Base-by-base conservation (phyloP, 345 rosid species). In the Eucalyptus guilfoylei region DNA sequence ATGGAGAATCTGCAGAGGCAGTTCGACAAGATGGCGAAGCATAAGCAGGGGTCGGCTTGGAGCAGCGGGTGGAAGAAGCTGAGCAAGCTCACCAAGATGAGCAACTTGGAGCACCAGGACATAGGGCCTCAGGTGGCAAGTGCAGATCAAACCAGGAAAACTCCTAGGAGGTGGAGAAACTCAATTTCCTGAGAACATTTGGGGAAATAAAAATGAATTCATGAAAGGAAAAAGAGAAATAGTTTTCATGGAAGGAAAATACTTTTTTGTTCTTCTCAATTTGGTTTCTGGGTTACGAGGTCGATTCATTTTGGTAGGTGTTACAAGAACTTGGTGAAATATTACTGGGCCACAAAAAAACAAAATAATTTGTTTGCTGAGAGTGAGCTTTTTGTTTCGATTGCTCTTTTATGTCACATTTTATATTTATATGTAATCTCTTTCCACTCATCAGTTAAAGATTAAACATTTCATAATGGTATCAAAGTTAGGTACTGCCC, bases 101-200 rank as follows among this genome's bases (percentile, higher is more conserved):
- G 91, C 67, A 81, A 67, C 54, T 15, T 93, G n/a, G 99, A 96
- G 88, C 92, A 89, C 90, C 97, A 91, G 6, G 99, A 95, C 19
- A 89, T 89, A 5, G 96, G 96, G 88, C 87, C 94, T 37, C 97
- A 94, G 91, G 86, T 88, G 47, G 92, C 94, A 13, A 89, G 93
- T 32, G 94, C 90, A 69, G 97, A 94, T 76, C 96, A 94, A 80
- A 76, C 92, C 8, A 94, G 94, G 91, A 96, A 95, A 90, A 89
- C 97, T 49, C 97, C 98, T 23, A 95, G 99, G 92, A 94, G 99
- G 88, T 96, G 99, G 99, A 95, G 99, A 90, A 97, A 96, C 92
- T 96, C 99, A 26, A 96, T 96, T 90, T 97, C 99, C 40, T 97
- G 90, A 93, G 87, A 42, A 12, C 32, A 49, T 42, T 17, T 19